These are phyloP conservation scores for Elsinoe ampelina DNA, from an alignment of 2,329 filamentous ascomycete species.

Conservation along the genomic window DNA sequence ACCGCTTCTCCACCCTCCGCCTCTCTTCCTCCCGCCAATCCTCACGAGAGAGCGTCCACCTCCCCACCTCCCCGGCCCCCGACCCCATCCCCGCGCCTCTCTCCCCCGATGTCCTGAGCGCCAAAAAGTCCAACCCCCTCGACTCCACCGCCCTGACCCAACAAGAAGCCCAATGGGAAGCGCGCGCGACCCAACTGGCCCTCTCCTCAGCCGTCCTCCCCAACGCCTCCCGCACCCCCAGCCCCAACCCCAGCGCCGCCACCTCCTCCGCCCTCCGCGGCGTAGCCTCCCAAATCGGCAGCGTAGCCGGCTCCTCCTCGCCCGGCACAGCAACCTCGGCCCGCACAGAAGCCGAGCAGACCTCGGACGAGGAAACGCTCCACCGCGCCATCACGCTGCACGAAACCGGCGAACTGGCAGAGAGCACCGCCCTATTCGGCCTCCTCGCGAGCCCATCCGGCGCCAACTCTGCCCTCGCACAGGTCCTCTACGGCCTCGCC, in stretches of 20 bases:
- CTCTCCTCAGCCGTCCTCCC: slow-evolving; percentile 26
- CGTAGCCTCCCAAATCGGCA: not conserved
- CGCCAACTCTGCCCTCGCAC: slow-evolving; percentile 84
- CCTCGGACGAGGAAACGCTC: slow-evolving; percentile 52
- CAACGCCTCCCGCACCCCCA: not conserved
- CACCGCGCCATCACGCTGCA: slow-evolving; percentile 94
- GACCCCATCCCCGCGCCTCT: slow-evolving; percentile 47
- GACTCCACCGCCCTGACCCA: not conserved
- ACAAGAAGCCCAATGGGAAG: slow-evolving; percentile 75
- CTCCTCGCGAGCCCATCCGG: slow-evolving; percentile 72
- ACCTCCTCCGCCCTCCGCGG: not conserved
- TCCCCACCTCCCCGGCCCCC: slow-evolving; percentile 70
- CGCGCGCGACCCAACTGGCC: slow-evolving; percentile 81
- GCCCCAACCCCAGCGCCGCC: not conserved
- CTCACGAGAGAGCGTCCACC: slow-evolving; percentile 57
- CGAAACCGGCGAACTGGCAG: slow-evolving; percentile 68
- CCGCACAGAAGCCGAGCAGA: slow-evolving; percentile 14
- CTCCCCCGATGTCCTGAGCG: slow-evolving; percentile 11
- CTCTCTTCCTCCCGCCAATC: slow-evolving; percentile 35
- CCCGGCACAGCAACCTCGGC: not conserved
- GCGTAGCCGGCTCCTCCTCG: not conserved
- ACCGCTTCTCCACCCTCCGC: slow-evolving; percentile 44
- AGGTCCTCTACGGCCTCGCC: slow-evolving; percentile 91
- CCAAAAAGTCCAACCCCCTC: slow-evolving; percentile 11
- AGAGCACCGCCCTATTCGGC: slow-evolving; percentile 78